Conservation (phyloP, 306 rosid species). For the Glycine soja region DNA sequence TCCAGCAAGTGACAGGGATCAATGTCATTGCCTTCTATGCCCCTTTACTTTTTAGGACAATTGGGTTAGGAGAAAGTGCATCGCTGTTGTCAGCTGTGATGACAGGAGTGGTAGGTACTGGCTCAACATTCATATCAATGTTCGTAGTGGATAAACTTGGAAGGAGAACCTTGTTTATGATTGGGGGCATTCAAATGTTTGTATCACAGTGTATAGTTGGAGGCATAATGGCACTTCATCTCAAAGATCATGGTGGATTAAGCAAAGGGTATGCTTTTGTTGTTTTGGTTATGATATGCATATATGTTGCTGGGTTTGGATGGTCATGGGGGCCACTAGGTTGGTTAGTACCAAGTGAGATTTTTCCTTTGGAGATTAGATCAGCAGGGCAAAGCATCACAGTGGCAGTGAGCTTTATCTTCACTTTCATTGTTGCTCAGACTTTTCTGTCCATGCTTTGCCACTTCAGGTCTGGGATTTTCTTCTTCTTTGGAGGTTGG, state of each 20-base stretch:
- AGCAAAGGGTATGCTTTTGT: slow-evolving; percentile 52
- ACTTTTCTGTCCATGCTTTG: slow-evolving; percentile 59
- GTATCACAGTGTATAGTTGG: slow-evolving; percentile 49
- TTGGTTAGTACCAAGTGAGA: slow-evolving; percentile 62
- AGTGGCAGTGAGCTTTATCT: slow-evolving; percentile 62
- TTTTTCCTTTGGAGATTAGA: slow-evolving; percentile 55
- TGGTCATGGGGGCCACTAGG: slow-evolving; percentile 66
- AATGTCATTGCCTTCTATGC: slow-evolving; percentile 65
- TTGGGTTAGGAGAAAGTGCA: slow-evolving; percentile 62
- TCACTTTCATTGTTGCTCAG: slow-evolving; percentile 59
- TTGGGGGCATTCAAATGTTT: slow-evolving; percentile 61
- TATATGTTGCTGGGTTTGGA: slow-evolving; percentile 57
- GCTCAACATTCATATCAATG: slow-evolving; percentile 61
- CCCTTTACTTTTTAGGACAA: slow-evolving; percentile 56
- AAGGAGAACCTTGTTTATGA: slow-evolving; percentile 51
- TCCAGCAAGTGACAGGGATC: slow-evolving; percentile 66
- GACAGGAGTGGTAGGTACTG: slow-evolving; percentile 54
- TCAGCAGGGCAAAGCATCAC: slow-evolving; percentile 58
- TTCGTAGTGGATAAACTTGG: slow-evolving; percentile 59
- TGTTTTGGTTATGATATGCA: slow-evolving; percentile 50
- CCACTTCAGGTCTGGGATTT: slow-evolving; percentile 54
- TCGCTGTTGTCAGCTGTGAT: slow-evolving; percentile 57
- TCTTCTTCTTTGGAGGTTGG: slow-evolving; percentile 71
- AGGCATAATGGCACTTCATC: slow-evolving; percentile 48
- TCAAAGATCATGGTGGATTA: slow-evolving; percentile 52